Conservation (phyloP, 257 asterid species). For the Leptodermis oblonga region DNA sequence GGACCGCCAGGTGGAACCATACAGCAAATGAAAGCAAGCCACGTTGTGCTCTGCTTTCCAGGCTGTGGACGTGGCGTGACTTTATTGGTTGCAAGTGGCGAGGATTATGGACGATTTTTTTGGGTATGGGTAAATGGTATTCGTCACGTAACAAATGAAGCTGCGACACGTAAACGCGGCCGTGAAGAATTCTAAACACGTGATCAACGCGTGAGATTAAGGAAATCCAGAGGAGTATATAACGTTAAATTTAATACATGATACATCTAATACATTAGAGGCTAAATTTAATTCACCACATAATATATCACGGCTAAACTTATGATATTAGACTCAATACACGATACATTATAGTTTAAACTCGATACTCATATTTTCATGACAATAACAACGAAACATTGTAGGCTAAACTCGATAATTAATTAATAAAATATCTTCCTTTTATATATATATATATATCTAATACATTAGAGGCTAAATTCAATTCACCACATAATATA, state of each 20-base stretch:
- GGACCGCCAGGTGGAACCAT: conserved; percentile 2
- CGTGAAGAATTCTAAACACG: conserved; percentile 52
- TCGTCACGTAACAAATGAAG: conserved; percentile 17
- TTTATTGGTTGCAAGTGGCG: conserved; percentile 8
- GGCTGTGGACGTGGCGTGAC: conserved; percentile 29
- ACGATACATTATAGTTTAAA: no score
- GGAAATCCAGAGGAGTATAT: conserved; percentile 23
- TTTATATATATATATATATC: no score
- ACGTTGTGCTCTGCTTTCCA: conserved; percentile 13
- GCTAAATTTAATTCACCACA: no score
- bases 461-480: no score
- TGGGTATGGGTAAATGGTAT: background rate
- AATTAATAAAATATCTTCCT: no score
- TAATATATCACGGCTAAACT: no score
- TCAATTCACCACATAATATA: no score
- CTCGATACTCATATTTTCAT: no score
- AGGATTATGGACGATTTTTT: background rate
- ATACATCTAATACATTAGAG: no score
- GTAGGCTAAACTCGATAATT: no score
- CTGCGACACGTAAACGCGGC: conserved; percentile 40
- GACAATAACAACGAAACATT: no score
- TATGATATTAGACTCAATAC: background rate
- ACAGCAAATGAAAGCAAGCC: conserved; percentile 12
- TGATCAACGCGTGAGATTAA: conserved; percentile 44
- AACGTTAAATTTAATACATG: no score